A percentile compares a stretch with the other conserved stretches of the same genome.
phyloP scores from a whole-genome alignment of 2,329 filamentous ascomycete genomes.

The Talaromyces atroroseus region DNA sequence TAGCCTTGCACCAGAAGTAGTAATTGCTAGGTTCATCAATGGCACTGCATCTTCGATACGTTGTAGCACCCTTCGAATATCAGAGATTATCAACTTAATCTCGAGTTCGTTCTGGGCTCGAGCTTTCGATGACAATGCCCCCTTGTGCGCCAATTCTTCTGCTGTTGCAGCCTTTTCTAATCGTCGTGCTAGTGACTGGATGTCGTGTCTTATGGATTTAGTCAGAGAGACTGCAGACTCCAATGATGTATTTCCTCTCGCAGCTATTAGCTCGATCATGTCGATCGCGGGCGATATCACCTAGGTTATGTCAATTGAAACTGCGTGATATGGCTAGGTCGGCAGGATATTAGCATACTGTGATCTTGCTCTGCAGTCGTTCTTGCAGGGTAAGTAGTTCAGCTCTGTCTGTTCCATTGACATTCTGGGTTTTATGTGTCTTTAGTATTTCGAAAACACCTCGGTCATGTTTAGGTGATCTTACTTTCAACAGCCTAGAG shows the following conservation, averaged over 20 bases:
- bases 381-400: slow-evolving; percentile 69
- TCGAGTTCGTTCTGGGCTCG: slow-evolving; percentile 57
- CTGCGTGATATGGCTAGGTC: background rate
- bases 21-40: slow-evolving; percentile 87
- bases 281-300: slow-evolving; percentile 58
- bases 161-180: slow-evolving; percentile 64
- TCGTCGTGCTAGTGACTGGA: slow-evolving; percentile 70
- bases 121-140: slow-evolving; percentile 35
- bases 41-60: slow-evolving; percentile 89
- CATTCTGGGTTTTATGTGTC: slow-evolving; percentile 42
- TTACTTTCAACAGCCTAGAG: slow-evolving; percentile 64
- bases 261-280: slow-evolving; percentile 42
- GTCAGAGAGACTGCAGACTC: slow-evolving; percentile 81
- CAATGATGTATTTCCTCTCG: slow-evolving; percentile 70
- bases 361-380: slow-evolving; percentile 78
- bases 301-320: slow-evolving; percentile 75
- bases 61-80: slow-evolving; percentile 68
- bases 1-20: slow-evolving; percentile 82
- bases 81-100: slow-evolving; percentile 62
- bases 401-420: slow-evolving; percentile 65
- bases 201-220: slow-evolving; percentile 75
- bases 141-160: slow-evolving; percentile 43
- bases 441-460: background rate
- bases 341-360: slow-evolving; percentile 43
- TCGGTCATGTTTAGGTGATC: background rate